Conservation (phyloP, 352 stramenopile species). For the Globisporangium canariense region DNA sequence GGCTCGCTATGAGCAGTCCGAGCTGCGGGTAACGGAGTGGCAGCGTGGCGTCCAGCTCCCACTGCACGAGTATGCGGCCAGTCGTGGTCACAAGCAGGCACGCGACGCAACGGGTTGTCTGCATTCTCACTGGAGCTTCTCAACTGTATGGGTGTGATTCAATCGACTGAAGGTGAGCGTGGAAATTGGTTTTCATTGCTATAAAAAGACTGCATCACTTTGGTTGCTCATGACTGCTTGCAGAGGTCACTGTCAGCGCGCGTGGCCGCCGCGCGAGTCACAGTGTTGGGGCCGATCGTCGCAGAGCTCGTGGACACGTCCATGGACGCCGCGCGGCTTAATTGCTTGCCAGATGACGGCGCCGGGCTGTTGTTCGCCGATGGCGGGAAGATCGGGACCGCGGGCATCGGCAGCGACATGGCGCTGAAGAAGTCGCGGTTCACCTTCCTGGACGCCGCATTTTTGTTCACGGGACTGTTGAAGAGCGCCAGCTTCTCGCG, state of each 20-base stretch:
- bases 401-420: constrained; percentile 31
- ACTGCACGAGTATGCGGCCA: constrained; percentile 42
- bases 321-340: constrained; percentile 17
- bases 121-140: neutral
- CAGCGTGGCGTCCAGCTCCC: constrained; percentile 37
- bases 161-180: neutral
- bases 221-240: constrained; percentile 23
- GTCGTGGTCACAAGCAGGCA: constrained; percentile 55
- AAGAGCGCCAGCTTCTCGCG: constrained; percentile 26
- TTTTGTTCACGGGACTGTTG: constrained; percentile 10
- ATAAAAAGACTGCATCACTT: neutral
- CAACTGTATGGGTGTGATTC: neutral
- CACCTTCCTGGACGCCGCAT: neutral
- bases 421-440: constrained; percentile 44
- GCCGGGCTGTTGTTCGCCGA: neutral
- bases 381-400: constrained; percentile 23
- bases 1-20: constrained; percentile 45
- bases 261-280: constrained; percentile 19
- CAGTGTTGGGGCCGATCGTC: constrained; percentile 13
- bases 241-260: constrained; percentile 35
- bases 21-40: constrained; percentile 43
- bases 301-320: constrained; percentile 18
- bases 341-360: constrained; percentile 9
- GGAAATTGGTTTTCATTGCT: neutral
- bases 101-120: constrained; percentile 17